Conservation (phyloP, 371 early-diverging fungal genomes). For the Phascolomyces articulosus region DNA sequence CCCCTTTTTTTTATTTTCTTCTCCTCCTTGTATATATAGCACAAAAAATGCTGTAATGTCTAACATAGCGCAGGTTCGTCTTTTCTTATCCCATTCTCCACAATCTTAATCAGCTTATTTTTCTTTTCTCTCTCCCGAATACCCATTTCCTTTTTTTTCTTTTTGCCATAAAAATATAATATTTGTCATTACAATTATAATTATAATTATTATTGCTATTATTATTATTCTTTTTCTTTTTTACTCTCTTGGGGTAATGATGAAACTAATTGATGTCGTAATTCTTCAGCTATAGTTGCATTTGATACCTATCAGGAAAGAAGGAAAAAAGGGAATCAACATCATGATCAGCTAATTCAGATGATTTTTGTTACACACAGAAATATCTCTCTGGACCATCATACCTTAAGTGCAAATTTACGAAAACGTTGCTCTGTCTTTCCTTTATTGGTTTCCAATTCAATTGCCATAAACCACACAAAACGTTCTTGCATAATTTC, state of each 20-base stretch:
- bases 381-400: not conserved
- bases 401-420: slow-evolving; percentile 52
- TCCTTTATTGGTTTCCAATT: slow-evolving; percentile 32
- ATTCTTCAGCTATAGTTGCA: not conserved
- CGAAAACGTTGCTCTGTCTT: slow-evolving; percentile 34
- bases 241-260: not conserved
- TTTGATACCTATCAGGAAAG: not conserved
- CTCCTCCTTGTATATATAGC: not conserved
- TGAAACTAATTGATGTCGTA: not conserved
- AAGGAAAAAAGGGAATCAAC: no score
- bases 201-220: not conserved
- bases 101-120: not conserved
- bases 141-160: no score
- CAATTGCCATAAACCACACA: slow-evolving; percentile 58
- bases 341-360: no score
- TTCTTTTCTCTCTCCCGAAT: no score
- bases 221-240: not conserved
- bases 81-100: not conserved
- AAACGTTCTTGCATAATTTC: slow-evolving; percentile 59
- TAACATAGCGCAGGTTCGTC: slow-evolving; percentile 2
- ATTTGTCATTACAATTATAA: not conserved
- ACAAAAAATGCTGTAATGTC: no score
- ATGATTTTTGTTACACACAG: no score
- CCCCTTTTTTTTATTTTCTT: not conserved
- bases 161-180: not conserved